Evolutionary conservation across 2,329 filamentous ascomycete species (phyloP).

Genomic region (Helotiales sp.): DNA sequence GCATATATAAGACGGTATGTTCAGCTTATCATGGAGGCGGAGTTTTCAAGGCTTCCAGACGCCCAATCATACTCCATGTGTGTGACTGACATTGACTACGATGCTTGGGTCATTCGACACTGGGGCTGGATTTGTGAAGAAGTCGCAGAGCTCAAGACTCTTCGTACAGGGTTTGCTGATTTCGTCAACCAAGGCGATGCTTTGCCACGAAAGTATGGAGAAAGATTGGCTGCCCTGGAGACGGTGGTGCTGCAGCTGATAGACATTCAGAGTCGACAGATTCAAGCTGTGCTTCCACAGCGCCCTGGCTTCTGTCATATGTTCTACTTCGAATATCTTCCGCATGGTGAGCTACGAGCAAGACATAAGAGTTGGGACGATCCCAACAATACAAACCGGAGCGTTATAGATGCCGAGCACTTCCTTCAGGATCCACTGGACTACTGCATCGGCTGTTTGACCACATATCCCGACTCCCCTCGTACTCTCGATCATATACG

Average conservation of each 20-base stretch:
- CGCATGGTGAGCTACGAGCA: neutral
- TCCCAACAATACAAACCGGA: neutral
- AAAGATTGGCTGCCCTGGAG: neutral
- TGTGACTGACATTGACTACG: neutral
- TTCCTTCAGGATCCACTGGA: neutral
- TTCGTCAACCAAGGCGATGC: neutral
- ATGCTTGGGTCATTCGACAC: neutral
- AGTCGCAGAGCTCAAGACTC: neutral
- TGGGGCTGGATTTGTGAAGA: neutral
- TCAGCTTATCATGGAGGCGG: neutral
- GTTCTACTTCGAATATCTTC: neutral
- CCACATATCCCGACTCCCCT: neutral
- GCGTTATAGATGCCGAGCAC: neutral
- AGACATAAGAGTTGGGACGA: neutral
- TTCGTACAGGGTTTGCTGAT: neutral
- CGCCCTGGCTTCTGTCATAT: neutral
- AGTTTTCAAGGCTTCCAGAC: neutral
- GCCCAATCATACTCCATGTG: neutral
- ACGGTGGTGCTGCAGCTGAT: neutral
- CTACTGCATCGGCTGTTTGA: neutral
- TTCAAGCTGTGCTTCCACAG: neutral
- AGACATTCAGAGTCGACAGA: neutral
- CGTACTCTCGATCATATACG: conserved; percentile 3
- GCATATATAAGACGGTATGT: conserved; percentile 3
- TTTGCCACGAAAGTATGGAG: neutral